Evolutionary conservation across 78 protist species (phyloP), one percentile per base, ranked within the genome.

Genomic region (Acrasis kona): DNA sequence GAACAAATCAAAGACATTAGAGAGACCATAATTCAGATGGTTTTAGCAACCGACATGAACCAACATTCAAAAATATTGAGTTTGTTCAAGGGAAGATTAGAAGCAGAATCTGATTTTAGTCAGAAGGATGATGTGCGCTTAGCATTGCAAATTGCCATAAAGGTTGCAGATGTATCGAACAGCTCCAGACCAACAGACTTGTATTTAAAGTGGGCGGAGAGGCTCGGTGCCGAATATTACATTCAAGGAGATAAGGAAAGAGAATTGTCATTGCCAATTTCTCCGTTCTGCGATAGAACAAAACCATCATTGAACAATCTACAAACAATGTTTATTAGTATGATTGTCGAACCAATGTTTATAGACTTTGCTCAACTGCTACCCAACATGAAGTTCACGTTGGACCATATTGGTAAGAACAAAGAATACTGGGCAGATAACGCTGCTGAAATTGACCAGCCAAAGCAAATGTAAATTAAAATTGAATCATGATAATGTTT

Each of bases 231-330:
- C 35, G 87, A 83, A 36, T 72, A 79, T 8, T 77, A 64, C 31
- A 9, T 27, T 31, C 79, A 85, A 72, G 93, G 93, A 8, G 93
- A 89, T 41, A 30, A 78, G 30, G 93, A 89, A 36, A 70, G 50
- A 34, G 9, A 58, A 39, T 19, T 29, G n/a, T 65, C 79, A n/a
- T 39, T 86, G 41, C 78, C 84, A 31, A 35, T 86, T 37, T 84
- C 89, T 12, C 70, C 93, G 8, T 89, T 89, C 50, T 81, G 70
- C 84, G 87, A 89, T 72, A 34, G 93, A 40, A 10, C 40, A 27
- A 79, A 40, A n/a, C 86, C 88, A 10, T 74, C 71, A 2, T 39
- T 76, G 28, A 39, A 34, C 7, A 39, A 34, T 7, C 70, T 41
- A 7, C 74, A 70, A 7, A 7, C 7, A 5, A 41, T 58, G 65